Evolutionary conservation across 129 eudicot genomes (phyloP), one percentile per base, ranked within the genome.

Genomic region (Flaveria ramosissima): DNA sequence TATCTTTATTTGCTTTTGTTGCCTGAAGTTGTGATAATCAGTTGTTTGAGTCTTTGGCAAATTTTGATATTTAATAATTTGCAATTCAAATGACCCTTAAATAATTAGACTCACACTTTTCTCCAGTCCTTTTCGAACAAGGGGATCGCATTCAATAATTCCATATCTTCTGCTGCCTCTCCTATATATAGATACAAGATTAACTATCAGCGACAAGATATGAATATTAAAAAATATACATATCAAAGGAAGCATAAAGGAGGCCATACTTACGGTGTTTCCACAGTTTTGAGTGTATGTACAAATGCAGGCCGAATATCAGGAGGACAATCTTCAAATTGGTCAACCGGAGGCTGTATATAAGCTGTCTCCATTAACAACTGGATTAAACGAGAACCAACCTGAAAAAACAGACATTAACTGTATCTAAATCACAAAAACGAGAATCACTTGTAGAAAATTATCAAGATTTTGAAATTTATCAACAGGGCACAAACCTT

Each of bases 271-370:
- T 81, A 93, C 97, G 77, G 81, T 60, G 92, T 81, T 36, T 88
- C 97, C 96, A 88, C 81, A 76, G 91, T 80, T 88, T 81, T 88
- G 11, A 88, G 86, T 48, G 89, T 76, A 81, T 93, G 98, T 30
- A 87, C 74, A 80, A 93, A 93, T 74, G 98, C 98, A 66, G 98
- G 98, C n/a, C 97, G 88, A 74, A 93, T 77, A 86, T 90, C 98
- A 52, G 95, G 98, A 61, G 97, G 92, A 43, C 86, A 83, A 83
- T 93, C 98, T 60, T 78, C 96, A 65, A 83, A 70, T 66, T 93
- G 92, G 68, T 85, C 89, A 75, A 80, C 85, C 42, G 97, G 92
- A 78, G 98, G 95, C 67, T 88, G 97, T 80, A 93, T 93, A 77
- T 86, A 90, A 23, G 98, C 98, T 63, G 97, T 90, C 84, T 93